Percentiles rank a stretch among this genome's conserved stretches.
Evolutionary conservation across 371 early-diverging fungal species (phyloP).

Genomic region (Rozella allomycis): DNA sequence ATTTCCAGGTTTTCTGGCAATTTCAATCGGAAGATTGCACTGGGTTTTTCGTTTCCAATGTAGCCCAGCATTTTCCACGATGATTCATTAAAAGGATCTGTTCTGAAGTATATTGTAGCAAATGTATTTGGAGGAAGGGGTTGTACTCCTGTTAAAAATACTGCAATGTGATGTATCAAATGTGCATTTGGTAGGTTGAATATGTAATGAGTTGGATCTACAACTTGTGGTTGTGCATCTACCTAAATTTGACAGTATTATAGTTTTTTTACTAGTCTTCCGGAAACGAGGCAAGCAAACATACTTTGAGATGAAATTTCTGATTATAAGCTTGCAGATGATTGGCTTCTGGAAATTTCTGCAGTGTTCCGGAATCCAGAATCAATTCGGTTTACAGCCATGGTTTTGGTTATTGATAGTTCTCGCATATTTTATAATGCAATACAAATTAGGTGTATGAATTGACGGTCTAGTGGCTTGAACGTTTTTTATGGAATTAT

Average conservation of each 20-base stretch:
- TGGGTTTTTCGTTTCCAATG: slow-evolving; percentile 67
- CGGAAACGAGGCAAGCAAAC: slow-evolving; percentile 76
- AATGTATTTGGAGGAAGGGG: slow-evolving; percentile 65
- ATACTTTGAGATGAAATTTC: no score
- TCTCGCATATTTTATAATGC: no score
- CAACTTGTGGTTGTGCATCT: slow-evolving; percentile 75
- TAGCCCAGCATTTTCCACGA: slow-evolving; percentile 66
- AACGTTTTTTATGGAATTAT: no score
- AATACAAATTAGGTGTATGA: no score
- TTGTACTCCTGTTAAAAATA: slow-evolving; percentile 58
- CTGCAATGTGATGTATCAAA: slow-evolving; percentile 71
- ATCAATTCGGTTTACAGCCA: no score
- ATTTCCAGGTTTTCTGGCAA: slow-evolving; percentile 7
- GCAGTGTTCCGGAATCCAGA: no score
- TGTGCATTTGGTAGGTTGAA: slow-evolving; percentile 50
- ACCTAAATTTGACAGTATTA: slow-evolving; percentile 2
- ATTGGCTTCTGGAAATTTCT: no score
- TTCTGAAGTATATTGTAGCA: slow-evolving; percentile 38
- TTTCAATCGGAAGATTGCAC: slow-evolving; percentile 45
- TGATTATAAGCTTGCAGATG: no score
- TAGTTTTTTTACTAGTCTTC: slow-evolving; percentile 51
- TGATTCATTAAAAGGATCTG: slow-evolving; percentile 67
- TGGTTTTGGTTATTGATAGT: no score
- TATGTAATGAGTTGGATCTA: slow-evolving; percentile 41
- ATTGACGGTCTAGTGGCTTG: no score